Evolutionary conservation across 1,284 basidiomycete species (phyloP).

Genomic region (Moesziomyces aphidis): DNA sequence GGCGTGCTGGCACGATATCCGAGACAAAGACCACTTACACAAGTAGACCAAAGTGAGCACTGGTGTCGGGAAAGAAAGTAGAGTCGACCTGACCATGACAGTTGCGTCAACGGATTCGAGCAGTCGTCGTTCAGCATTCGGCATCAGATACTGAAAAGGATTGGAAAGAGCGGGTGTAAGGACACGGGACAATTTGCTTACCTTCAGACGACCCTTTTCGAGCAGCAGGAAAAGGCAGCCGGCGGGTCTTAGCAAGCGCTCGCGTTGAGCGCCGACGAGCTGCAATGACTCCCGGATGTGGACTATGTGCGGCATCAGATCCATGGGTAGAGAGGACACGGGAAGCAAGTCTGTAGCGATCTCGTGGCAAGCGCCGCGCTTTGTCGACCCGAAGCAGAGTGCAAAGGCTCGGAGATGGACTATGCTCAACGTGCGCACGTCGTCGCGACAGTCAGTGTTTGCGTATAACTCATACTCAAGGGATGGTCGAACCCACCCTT

Average conservation of each 20-base stretch:
- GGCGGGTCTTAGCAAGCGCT: background rate
- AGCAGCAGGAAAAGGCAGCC: conserved; percentile 21
- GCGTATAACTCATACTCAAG: too few relatives aligned
- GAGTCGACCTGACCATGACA: conserved; percentile 13
- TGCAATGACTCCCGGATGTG: conserved; percentile 8
- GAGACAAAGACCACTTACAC: conserved; percentile 7
- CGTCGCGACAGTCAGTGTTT: background rate
- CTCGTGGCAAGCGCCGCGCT: background rate
- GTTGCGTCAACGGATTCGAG: too few relatives aligned
- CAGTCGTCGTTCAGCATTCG: background rate
- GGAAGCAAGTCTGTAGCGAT: background rate
- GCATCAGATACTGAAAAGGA: background rate
- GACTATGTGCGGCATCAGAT: conserved; percentile 4
- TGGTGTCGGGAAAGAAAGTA: conserved; percentile 4
- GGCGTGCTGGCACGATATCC: background rate
- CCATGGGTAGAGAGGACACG: conserved; percentile 7
- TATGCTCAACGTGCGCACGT: background rate
- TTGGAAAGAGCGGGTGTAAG: background rate
- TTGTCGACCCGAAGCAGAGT: conserved; percentile 3
- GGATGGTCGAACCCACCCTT: conserved; percentile 1
- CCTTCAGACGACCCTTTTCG: conserved; percentile 13
- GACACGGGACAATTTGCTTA: background rate
- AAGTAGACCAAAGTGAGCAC: conserved; percentile 17
- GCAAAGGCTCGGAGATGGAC: conserved; percentile 19
- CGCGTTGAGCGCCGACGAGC: background rate